Conservation (phyloP, 2,329 filamentous ascomycete genomes). For the Mycogone perniciosa region DNA sequence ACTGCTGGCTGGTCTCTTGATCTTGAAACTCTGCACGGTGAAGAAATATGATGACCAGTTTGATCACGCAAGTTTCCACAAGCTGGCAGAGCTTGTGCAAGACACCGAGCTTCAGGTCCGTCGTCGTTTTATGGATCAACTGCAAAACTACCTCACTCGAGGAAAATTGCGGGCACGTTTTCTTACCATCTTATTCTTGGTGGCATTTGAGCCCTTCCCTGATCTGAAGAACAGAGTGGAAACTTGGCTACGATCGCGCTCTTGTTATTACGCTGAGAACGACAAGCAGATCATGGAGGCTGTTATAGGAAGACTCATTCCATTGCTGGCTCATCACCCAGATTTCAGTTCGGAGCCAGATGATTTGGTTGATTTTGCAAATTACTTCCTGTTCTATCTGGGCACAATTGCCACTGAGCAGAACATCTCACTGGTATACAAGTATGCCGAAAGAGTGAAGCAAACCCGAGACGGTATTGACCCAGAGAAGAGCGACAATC, state of each 20-base stretch:
- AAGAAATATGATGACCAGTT: slow-evolving; percentile 72
- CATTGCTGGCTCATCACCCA: slow-evolving; percentile 86
- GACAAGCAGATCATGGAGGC: slow-evolving; percentile 68
- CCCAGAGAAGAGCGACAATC: slow-evolving; percentile 58
- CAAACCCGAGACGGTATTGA: slow-evolving; percentile 76
- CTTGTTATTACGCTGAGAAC: slow-evolving; percentile 54
- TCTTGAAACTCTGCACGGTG: slow-evolving; percentile 76
- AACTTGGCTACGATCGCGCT: slow-evolving; percentile 84
- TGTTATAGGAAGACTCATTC: slow-evolving; percentile 74
- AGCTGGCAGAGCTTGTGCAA: slow-evolving; percentile 73
- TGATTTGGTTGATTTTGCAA: slow-evolving; percentile 73
- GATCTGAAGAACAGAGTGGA: slow-evolving; percentile 67
- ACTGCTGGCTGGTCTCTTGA: slow-evolving; percentile 70
- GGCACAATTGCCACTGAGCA: slow-evolving; percentile 74
- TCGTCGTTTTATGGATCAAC: slow-evolving; percentile 69
- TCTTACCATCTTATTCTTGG: slow-evolving; percentile 83
- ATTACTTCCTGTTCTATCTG: slow-evolving; percentile 87
- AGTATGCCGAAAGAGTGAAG: slow-evolving; percentile 89
- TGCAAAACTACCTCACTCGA: slow-evolving; percentile 85
- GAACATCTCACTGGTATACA: slow-evolving; percentile 83
- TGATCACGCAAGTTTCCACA: slow-evolving; percentile 68
- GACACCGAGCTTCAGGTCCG: slow-evolving; percentile 70
- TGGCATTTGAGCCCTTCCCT: slow-evolving; percentile 80
- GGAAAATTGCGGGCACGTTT: slow-evolving; percentile 67
- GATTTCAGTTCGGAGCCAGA: slow-evolving; percentile 66